Evolutionary conservation across 306 rosid species (phyloP).

Genomic region (Macrotyloma uniflorum): DNA sequence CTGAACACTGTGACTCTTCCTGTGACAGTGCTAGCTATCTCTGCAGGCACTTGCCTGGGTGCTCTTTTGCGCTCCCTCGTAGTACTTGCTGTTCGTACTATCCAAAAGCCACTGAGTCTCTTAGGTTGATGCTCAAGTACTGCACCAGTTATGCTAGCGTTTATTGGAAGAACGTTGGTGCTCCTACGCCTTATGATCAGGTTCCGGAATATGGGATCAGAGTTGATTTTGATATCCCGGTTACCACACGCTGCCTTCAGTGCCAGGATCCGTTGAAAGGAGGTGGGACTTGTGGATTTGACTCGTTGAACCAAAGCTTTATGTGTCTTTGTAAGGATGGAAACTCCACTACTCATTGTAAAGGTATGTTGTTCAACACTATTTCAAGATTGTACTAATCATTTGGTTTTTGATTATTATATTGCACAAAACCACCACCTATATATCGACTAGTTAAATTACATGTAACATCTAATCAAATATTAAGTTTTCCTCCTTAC

Average conservation of each 20-base stretch:
- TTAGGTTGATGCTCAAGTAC: constrained; percentile 76
- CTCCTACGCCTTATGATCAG: constrained; percentile 76
- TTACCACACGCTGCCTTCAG: constrained; percentile 77
- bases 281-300: constrained; percentile 88
- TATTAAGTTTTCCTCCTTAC: too few relatives aligned
- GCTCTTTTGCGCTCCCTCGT: constrained; percentile 51
- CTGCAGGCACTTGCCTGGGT: constrained; percentile 81
- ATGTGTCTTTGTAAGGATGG: constrained; percentile 71
- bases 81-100: constrained; percentile 85
- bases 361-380: constrained; percentile 48
- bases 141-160: constrained; percentile 83
- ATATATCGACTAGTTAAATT: too few relatives aligned
- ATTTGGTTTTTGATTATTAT: too few relatives aligned
- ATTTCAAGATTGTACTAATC: not conserved
- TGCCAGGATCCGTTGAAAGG: constrained; percentile 83
- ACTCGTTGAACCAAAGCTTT: constrained; percentile 54
- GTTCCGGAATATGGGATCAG: constrained; percentile 87
- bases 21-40: constrained; percentile 91
- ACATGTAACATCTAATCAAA: too few relatives aligned
- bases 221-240: constrained; percentile 80
- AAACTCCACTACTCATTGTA: constrained; percentile 80
- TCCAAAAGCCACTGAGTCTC: constrained; percentile 80
- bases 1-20: constrained; percentile 80
- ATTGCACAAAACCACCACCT: too few relatives aligned
- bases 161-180: constrained; percentile 85